A percentile compares a stretch with the other conserved stretches of the same genome.
These are phyloP conservation scores for Psidium friedrichsthalianum DNA, from an alignment of 345 rosid species.

Conservation along the genomic window DNA sequence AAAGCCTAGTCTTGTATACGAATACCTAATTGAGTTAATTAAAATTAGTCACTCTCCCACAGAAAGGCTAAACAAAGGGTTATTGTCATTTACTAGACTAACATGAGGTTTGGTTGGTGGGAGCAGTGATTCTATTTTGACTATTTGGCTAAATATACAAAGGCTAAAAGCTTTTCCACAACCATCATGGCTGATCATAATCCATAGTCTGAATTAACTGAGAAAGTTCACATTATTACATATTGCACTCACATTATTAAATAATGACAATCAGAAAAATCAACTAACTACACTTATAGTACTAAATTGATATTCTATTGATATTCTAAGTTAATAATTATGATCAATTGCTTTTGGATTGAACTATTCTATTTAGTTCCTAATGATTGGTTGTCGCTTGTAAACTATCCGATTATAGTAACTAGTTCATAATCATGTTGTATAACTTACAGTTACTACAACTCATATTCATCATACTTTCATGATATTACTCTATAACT, in stretches of 20 bases:
- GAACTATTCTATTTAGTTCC: background rate
- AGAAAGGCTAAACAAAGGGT: background rate
- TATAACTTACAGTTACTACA: background rate
- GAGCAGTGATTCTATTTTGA: background rate
- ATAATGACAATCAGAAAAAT: background rate
- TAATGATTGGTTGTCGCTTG: background rate
- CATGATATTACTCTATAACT: background rate
- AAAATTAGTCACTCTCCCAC: background rate
- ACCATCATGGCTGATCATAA: background rate
- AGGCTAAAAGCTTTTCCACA: background rate
- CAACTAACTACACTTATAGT: background rate
- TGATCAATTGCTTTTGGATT: background rate
- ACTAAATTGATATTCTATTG: background rate
- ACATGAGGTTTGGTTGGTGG: background rate
- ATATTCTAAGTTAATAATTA: background rate
- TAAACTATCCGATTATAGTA: background rate
- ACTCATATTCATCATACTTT: background rate
- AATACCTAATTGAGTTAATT: background rate
- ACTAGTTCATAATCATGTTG: background rate
- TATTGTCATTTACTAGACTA: background rate
- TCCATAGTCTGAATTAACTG: background rate
- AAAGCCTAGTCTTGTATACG: background rate
- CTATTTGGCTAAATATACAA: background rate
- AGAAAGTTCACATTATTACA: background rate
- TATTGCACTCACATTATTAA: background rate